Evolutionary conservation across 768 basidiomycete genomes (phyloP).

Genomic region (Tylopilus balloui): DNA sequence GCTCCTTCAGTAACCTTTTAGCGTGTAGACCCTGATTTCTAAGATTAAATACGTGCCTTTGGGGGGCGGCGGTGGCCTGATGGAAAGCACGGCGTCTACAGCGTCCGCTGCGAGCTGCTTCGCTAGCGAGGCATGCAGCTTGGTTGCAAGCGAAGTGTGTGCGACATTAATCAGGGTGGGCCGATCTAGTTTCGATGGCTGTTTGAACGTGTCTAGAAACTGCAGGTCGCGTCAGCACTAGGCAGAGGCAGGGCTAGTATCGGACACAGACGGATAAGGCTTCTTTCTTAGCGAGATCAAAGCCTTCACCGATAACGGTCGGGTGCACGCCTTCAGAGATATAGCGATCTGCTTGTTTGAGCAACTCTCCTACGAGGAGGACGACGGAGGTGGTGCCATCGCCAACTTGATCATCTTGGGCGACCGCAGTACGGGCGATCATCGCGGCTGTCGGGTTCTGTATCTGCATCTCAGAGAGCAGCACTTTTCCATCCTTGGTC

Average conservation of each 20-base stretch:
- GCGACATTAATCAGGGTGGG: slow-evolving; percentile 91
- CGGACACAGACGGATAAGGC: slow-evolving; percentile 65
- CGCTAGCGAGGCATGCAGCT: slow-evolving; percentile 77
- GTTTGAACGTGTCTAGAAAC: slow-evolving; percentile 93
- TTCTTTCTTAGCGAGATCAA: slow-evolving; percentile 97
- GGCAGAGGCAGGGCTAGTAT: slow-evolving; percentile 8
- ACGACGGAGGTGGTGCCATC: slow-evolving; percentile 99
- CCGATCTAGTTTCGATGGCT: slow-evolving; percentile 72
- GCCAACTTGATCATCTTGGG: slow-evolving; percentile 98
- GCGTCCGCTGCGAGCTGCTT: slow-evolving; percentile 87
- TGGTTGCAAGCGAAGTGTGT: slow-evolving; percentile 93
- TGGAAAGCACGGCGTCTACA: slow-evolving; percentile 91
- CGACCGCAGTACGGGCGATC: slow-evolving; percentile 97
- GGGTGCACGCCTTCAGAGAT: slow-evolving; percentile 98
- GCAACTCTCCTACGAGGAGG: slow-evolving; percentile 87
- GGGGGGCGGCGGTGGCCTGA: slow-evolving; percentile 64
- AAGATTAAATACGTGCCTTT: slow-evolving; percentile 43
- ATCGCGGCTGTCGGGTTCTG: slow-evolving; percentile 98
- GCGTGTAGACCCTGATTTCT: slow-evolving; percentile 25
- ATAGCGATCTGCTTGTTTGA: slow-evolving; percentile 97
- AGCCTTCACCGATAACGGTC: slow-evolving; percentile 90
- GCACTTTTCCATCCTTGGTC: slow-evolving; percentile 99
- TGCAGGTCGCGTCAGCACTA: slow-evolving; percentile 34
- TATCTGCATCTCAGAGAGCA: slow-evolving; percentile 99
- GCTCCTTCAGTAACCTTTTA: slow-evolving; percentile 41